Base-by-base conservation (phyloP, 345 rosid species). In the Salix koriyanagi region DNA sequence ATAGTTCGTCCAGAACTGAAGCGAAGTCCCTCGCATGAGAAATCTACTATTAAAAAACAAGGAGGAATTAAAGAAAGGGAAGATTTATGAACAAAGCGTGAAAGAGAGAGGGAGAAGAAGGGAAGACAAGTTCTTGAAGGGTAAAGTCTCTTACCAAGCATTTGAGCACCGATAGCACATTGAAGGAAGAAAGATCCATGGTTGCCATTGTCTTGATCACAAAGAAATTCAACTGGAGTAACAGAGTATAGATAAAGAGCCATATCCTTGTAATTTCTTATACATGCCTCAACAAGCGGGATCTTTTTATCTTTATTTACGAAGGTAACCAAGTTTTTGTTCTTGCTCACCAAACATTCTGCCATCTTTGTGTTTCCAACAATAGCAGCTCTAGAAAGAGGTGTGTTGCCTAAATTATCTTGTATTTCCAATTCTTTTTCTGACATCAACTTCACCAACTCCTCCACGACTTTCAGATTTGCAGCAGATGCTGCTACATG, bases 201-300 rank as follows among this genome's bases (percentile, higher is more conserved):
- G 7, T 0, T 0, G 5, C 48, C 65, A 71, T 56, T 71, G 21
- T 54, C 30, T 71, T 23, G 48, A 28, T 28, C 30, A 41, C 46
- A 41, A 41, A 41, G 46, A 41, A 41, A 41, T 41, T 41, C 14
- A 41, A 41, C 11, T 41, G 74, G 54, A 71, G 74, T 52, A 13
- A 71, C 12, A 16, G 41, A 15, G 73, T 70, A 46, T 7, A 70
- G 10, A 28, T 71, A 71, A 8, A 1, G 64, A 71, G 75, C n/a
- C 23, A 21, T 72, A 8, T 72, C 66, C 48, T 58, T 54, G 0
- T 10, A 0, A 0, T 41, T 10, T 0, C 14, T 0, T 2, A 2
- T 41, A 41, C 44, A 71, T 34, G 74, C 74, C 11, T 18, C 5
- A 6, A 6, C 14, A 2, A 71, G 9, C 0, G 65, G 74, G 1